Conservation (phyloP, 2,329 filamentous ascomycete species). For the Dothistroma pini region DNA sequence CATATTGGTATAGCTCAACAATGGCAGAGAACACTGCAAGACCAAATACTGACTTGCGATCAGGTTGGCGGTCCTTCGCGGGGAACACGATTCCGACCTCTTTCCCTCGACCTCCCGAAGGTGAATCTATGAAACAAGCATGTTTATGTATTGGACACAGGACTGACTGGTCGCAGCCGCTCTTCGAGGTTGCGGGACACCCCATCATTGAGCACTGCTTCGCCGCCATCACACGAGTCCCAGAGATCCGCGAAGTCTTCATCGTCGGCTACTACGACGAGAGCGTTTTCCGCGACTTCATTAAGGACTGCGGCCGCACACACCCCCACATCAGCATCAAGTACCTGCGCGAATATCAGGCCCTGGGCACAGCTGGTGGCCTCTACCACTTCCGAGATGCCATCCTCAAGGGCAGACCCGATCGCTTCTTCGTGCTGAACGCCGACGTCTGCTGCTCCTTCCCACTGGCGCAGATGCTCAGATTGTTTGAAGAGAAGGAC, state of each 20-base stretch:
- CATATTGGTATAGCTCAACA: constrained; percentile 65
- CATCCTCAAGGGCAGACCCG: constrained; percentile 91
- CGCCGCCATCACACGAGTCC: constrained; percentile 83
- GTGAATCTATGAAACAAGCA: constrained; percentile 44
- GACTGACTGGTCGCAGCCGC: constrained; percentile 57
- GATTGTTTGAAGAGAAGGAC: constrained; percentile 88
- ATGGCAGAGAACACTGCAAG: background rate
- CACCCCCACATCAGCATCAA: constrained; percentile 88
- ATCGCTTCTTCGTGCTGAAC: constrained; percentile 95
- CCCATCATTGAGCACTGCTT: constrained; percentile 98
- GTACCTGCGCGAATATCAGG: constrained; percentile 96
- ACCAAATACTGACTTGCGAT: background rate
- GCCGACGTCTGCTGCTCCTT: constrained; percentile 99
- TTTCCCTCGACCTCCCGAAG: constrained; percentile 95
- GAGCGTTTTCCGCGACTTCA: constrained; percentile 93
- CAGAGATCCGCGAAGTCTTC: constrained; percentile 91
- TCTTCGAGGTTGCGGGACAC: constrained; percentile 97
- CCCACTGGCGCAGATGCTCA: constrained; percentile 91
- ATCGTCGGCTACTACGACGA: constrained; percentile 99
- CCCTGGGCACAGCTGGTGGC: constrained; percentile 89
- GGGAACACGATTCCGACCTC: constrained; percentile 88
- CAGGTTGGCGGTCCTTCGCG: constrained; percentile 84
- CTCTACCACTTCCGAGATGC: constrained; percentile 99
- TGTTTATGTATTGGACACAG: background rate
- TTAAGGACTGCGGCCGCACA: constrained; percentile 80